Percentiles rank a stretch among this genome's conserved stretches.
phyloP scores from a whole-genome alignment of 2,329 filamentous ascomycete species.

The Trichophaea hybrida region DNA sequence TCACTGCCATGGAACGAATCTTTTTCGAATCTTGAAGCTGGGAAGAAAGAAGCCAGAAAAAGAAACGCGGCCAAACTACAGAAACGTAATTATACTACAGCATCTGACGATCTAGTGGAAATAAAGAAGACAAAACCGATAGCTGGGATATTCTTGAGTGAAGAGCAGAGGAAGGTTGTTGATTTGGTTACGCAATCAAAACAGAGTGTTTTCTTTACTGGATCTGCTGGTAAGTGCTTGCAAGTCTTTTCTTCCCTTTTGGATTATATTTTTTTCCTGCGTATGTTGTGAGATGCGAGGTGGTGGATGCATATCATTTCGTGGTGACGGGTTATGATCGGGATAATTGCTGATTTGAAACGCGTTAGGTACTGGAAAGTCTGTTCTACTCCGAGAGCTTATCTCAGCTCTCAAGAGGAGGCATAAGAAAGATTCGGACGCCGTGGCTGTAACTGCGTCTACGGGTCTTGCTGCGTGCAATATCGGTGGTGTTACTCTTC shows the following conservation, averaged over 20 bases:
- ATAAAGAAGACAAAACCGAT: not conserved
- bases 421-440: conserved; percentile 59
- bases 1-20: not conserved
- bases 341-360: conserved; percentile 8
- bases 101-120: not conserved
- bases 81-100: conserved; percentile 10
- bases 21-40: conserved; percentile 1
- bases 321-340: not conserved
- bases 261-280: not conserved
- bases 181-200: conserved; percentile 64
- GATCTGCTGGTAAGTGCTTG: conserved; percentile 53
- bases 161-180: conserved; percentile 73
- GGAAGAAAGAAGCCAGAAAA: conserved; percentile 7
- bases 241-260: too few species aligned
- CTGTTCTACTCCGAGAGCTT: conserved; percentile 83
- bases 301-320: not conserved
- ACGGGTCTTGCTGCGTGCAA: conserved; percentile 94
- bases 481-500: conserved; percentile 85
- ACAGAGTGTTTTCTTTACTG: conserved; percentile 94
- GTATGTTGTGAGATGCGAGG: not conserved
- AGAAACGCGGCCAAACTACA: conserved; percentile 5
- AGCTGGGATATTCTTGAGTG: conserved; percentile 55
- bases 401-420: conserved; percentile 69
- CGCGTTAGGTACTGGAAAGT: conserved; percentile 65
- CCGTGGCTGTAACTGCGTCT: conserved; percentile 84